These are phyloP conservation scores for Dictyostelium firmibasis DNA, from an alignment of 78 protist species.

Conservation along the genomic window DNA sequence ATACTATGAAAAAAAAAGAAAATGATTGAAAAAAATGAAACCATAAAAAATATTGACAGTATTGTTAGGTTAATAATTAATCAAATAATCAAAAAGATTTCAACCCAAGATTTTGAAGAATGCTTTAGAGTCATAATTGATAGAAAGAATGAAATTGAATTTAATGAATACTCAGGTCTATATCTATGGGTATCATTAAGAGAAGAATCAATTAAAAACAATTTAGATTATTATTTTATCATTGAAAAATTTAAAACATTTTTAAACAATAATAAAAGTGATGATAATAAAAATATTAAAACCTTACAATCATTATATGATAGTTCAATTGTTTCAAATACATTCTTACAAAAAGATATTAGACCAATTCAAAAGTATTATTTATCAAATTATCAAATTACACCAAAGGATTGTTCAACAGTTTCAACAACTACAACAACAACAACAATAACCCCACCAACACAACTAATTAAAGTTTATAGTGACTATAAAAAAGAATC, in stretches of 20 bases:
- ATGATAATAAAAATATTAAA: not conserved
- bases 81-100: too few species aligned
- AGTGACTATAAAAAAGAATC: not conserved
- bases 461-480: not conserved
- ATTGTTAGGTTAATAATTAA: too few species aligned
- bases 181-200: not conserved
- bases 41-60: too few species aligned
- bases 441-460: not conserved
- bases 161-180: not conserved
- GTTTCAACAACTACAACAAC: not conserved
- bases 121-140: too few species aligned
- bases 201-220: not conserved
- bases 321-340: not conserved
- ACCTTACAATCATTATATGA: not conserved
- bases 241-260: not conserved
- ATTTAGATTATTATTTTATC: not conserved
- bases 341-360: constrained; percentile 18
- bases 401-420: not conserved
- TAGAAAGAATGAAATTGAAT: not conserved
- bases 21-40: too few species aligned
- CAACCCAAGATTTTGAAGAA: too few species aligned
- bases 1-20: too few species aligned
- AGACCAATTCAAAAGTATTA: not conserved
- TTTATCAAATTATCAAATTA: not conserved
- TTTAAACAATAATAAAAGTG: not conserved